Evolutionary conservation across 2,329 filamentous ascomycete species (phyloP), one percentile per base, ranked within the genome.

Genomic region (Aspergillus flavus): DNA sequence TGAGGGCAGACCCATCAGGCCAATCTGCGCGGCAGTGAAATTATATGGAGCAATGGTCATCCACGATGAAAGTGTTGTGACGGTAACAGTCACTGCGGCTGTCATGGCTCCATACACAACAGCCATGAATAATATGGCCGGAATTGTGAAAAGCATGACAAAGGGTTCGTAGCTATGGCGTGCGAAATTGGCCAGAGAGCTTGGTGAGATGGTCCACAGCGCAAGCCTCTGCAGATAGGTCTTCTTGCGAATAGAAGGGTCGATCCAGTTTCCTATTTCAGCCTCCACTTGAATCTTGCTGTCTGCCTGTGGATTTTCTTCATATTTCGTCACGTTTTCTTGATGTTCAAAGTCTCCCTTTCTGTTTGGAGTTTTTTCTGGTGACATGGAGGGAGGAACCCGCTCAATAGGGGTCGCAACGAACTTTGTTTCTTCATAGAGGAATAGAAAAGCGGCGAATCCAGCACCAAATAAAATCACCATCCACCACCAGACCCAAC

Each of bases 401-500:
- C 45, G 14, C 57, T 63, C 16, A 36, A 9, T 6, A 4, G 52
- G 12, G 6, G 68, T 34, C 3, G 32, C 14, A 62, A 43, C 64
- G 28, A 65, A 70, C 57, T 67, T 78, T 0, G 76, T 78, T 62
- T 81, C 83, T 50, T 84, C 80, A 59, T 80, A 84, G 14, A 75
- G 64, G 58, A 85, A 82, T 1, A 78, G 36, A 46, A 84, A 77
- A 12, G 78, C 62, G 4, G 83, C 4, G 0, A 83, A 60, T 6
- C 74, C 72, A 10, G 72, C 61, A 2, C 76, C 76, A 28, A 82
- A 72, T 36, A 83, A 71, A 56, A 83, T 80, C 21, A 73, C 73
- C 52, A 71, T 78, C 76, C 76, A 84, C 81, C 81, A 84, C 77
- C 78, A 85, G 1, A 80, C 75, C 81, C 81, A 85, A 14, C 82